These are phyloP conservation scores for Fusarium sp. DNA, from an alignment of 2,329 filamentous ascomycete species.

Conservation along the genomic window DNA sequence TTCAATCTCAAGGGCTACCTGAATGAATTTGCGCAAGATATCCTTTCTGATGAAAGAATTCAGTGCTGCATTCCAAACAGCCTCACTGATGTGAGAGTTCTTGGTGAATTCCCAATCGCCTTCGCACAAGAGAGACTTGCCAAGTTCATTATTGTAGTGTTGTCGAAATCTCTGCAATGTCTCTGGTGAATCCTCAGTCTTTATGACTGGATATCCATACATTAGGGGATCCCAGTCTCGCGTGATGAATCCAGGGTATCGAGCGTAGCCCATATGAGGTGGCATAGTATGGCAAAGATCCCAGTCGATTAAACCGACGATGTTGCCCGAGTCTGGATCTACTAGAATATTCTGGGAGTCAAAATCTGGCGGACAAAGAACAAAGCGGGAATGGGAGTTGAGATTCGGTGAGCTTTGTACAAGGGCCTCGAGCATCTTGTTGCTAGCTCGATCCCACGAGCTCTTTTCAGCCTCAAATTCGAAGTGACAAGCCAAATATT, in stretches of 20 bases:
- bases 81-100: background rate
- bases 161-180: rapidly evolving
- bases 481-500: background rate
- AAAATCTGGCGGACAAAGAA: background rate
- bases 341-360: conserved; percentile 11
- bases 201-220: conserved; percentile 6
- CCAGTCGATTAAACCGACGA: background rate
- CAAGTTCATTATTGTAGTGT: background rate
- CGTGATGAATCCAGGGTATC: background rate
- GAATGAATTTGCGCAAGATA: background rate
- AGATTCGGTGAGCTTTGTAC: background rate
- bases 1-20: background rate
- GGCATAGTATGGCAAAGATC: background rate
- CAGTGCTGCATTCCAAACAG: background rate
- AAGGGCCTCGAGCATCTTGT: background rate
- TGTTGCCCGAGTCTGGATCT: background rate
- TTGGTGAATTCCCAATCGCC: background rate
- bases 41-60: background rate
- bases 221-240: conserved; percentile 11
- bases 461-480: background rate
- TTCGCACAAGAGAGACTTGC: background rate
- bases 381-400: background rate
- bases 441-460: background rate
- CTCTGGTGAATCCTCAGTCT: background rate
- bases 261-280: background rate